phyloP scores from a whole-genome alignment of 345 rosid species.

The Aurinia saxatilis region DNA sequence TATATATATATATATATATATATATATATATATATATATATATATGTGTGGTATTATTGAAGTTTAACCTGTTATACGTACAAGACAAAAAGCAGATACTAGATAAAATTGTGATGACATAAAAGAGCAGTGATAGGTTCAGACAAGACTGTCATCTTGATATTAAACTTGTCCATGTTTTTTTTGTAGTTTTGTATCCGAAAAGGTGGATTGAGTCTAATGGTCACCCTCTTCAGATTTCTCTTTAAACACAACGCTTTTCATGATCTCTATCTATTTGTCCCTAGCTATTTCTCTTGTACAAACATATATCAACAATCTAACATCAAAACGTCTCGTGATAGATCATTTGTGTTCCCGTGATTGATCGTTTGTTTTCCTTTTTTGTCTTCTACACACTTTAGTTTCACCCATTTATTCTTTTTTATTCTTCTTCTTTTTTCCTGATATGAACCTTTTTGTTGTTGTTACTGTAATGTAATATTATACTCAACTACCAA shows the following conservation, averaged over 20 bases:
- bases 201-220: not conserved
- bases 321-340: constrained; percentile 17
- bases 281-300: not conserved
- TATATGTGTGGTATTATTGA: not conserved
- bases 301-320: not conserved
- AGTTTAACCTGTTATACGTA: not conserved
- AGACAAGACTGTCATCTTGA: constrained; percentile 7
- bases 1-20: no score
- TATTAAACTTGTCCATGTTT: constrained; percentile 3
- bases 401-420: not conserved
- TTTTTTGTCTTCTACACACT: not conserved
- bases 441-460: no score
- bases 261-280: constrained; percentile 2
- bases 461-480: no score
- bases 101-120: not conserved
- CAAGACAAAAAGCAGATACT: not conserved
- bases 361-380: not conserved
- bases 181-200: not conserved
- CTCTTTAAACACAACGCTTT: not conserved
- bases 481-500: no score
- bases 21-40: no score
- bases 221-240: constrained; percentile 1
- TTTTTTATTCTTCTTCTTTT: no score
- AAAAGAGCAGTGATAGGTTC: not conserved
- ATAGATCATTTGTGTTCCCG: not conserved